Percentiles rank a stretch among this genome's conserved stretches.
These are phyloP conservation scores for Lactarius trivialis DNA, from an alignment of 768 basidiomycete species.

Conservation along the genomic window DNA sequence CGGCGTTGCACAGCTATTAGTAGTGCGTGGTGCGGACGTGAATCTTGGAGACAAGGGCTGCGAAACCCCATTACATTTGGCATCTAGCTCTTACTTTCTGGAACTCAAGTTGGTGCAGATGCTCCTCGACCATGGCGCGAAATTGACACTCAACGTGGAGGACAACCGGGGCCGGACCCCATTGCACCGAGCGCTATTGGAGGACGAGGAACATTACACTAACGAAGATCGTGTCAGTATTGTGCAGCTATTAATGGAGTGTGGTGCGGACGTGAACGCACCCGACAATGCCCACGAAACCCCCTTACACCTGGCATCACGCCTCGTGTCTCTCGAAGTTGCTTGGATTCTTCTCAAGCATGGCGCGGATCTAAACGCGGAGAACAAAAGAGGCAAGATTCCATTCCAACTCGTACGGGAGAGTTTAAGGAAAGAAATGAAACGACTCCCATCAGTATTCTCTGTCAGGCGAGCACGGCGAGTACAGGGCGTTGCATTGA, in stretches of 20 bases:
- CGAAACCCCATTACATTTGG: neutral
- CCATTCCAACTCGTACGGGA: neutral
- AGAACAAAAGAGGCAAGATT: neutral
- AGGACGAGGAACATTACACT: neutral
- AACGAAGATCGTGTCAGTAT: neutral
- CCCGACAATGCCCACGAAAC: neutral
- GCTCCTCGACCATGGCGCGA: neutral
- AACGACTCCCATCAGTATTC: neutral
- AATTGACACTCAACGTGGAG: neutral
- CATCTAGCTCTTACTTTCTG: too few relatives aligned
- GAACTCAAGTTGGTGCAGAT: neutral
- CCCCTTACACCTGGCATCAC: neutral
- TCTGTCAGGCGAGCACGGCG: too few relatives aligned
- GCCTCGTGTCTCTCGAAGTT: neutral
- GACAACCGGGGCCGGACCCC: neutral
- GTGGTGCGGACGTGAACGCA: neutral
- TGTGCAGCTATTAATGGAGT: neutral
- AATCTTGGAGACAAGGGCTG: neutral
- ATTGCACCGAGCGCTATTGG: neutral
- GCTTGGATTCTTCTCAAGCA: neutral
- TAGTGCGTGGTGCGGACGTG: neutral
- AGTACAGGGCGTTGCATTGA: too few relatives aligned
- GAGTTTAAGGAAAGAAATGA: neutral
- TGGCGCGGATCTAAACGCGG: neutral
- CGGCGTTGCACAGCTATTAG: neutral